Base-by-base conservation (phyloP, 148 eudicot species). In the Heliosperma pusillum region DNA sequence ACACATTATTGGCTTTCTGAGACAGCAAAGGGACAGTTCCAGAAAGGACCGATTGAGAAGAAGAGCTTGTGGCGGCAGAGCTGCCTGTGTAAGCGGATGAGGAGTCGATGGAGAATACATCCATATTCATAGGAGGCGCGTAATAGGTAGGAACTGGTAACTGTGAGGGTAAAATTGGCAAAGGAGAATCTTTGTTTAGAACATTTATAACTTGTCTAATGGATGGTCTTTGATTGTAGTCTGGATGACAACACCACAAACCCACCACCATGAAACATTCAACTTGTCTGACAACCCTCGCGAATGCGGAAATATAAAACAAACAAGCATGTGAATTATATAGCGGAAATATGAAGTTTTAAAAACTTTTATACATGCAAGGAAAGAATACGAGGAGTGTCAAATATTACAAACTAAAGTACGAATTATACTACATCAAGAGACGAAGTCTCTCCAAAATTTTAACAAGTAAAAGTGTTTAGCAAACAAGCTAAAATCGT, bases 211-310 rank as follows among this genome's bases (percentile, higher is more conserved):
- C 90, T 80, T 87, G 90, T 72, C 77, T 73, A 44, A 87, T 86
- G 0, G 89, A 82, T 10, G 93, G 90, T 52, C 93, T 70, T 40
- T 36, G 13, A 10, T 44, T 81, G 7, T 56, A 27, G 52, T 89
- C 86, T 6, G 93, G 90, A 56, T 89, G 86, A 40, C 84, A 85
- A 80, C 89, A 87, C 89, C 93, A 89, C 44, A 87, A 61, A 42
- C 88, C 89, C 0, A 83, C 83, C 27, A 82, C 82, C 83, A 87
- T 71, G 76, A 89, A 76, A 30, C 84, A 71, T 68, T 87, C n/a
- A n/a, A n/a, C n/a, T n/a, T n/a, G n/a, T n/a, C n/a, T n/a, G n/a
- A n/a, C n/a, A n/a, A n/a, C n/a, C n/a, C n/a, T n/a, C n/a, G n/a
- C n/a, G n/a, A n/a, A n/a, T n/a, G n/a, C n/a, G n/a, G n/a, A n/a